These are phyloP conservation scores for Aspergillus eucalypticola DNA, from an alignment of 2,329 filamentous ascomycete species.

Conservation along the genomic window DNA sequence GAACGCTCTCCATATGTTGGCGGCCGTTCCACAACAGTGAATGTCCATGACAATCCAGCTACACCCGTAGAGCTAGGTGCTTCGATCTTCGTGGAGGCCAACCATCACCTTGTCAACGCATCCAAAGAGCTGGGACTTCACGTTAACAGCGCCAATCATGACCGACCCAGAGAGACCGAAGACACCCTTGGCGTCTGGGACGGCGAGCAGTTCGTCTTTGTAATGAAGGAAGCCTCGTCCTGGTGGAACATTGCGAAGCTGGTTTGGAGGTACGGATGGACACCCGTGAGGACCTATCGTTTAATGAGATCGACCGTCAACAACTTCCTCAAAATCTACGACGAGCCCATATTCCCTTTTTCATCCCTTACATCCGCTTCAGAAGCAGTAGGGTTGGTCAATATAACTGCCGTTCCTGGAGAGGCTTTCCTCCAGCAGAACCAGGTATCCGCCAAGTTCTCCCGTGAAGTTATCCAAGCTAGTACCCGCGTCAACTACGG, in stretches of 20 bases:
- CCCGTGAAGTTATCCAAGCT: constrained; percentile 82
- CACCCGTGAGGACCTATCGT: constrained; percentile 71
- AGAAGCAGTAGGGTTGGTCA: constrained; percentile 66
- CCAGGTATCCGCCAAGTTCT: constrained; percentile 66
- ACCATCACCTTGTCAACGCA: constrained; percentile 77
- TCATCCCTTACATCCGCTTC: constrained; percentile 69
- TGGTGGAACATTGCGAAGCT: constrained; percentile 83
- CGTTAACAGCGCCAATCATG: constrained; percentile 50
- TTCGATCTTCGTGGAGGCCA: constrained; percentile 85
- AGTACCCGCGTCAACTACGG: constrained; percentile 93
- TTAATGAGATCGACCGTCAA: constrained; percentile 71
- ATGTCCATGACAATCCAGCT: constrained; percentile 67
- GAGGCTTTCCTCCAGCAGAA: constrained; percentile 69
- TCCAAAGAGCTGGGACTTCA: constrained; percentile 69
- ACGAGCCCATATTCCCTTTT: constrained; percentile 82
- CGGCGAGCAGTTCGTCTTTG: constrained; percentile 71
- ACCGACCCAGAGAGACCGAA: constrained; percentile 47
- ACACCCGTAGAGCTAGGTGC: constrained; percentile 83
- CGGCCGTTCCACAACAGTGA: constrained; percentile 81
- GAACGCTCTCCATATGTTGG: constrained; percentile 77
- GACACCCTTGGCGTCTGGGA: constrained; percentile 79
- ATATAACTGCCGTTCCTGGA: constrained; percentile 70
- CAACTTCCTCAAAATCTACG: constrained; percentile 78
- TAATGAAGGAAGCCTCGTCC: constrained; percentile 59
- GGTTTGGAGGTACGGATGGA: constrained; percentile 80